These are phyloP conservation scores for Musa itinerans DNA, from an alignment of 176 grass and related monocot genomes.

Conservation along the genomic window DNA sequence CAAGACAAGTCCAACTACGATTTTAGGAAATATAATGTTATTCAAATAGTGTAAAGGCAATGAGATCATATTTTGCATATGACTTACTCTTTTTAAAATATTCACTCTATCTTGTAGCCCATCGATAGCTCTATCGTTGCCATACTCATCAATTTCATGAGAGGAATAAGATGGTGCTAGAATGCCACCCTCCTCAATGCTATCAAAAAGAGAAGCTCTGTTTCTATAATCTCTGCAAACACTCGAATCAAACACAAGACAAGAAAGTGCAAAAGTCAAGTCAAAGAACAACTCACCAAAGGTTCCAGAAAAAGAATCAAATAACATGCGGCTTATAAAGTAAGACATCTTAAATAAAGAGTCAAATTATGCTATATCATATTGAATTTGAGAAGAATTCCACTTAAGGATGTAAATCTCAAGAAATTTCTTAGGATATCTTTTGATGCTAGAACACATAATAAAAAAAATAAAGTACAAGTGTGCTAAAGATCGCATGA, in stretches of 20 bases:
- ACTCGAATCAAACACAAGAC: slow-evolving; percentile 4
- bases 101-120: slow-evolving; percentile 71
- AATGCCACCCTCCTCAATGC: slow-evolving; percentile 61
- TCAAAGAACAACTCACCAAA: neutral
- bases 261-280: neutral
- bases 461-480: too few relatives aligned
- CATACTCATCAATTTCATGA: slow-evolving; percentile 67
- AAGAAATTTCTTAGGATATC: too few relatives aligned
- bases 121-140: slow-evolving; percentile 62
- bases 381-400: neutral
- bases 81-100: slow-evolving; percentile 67
- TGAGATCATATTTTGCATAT: neutral
- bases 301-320: neutral
- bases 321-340: neutral
- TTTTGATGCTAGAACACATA: too few relatives aligned
- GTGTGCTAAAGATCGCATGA: too few relatives aligned
- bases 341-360: too few relatives aligned
- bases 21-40: neutral
- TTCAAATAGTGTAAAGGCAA: neutral
- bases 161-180: slow-evolving; percentile 56
- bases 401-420: neutral
- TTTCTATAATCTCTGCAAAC: slow-evolving; percentile 32
- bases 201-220: slow-evolving; percentile 65
- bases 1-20: neutral
- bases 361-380: neutral